A percentile compares a stretch with the other conserved stretches of the same genome.
Evolutionary conservation across 1,284 basidiomycete genomes (phyloP).

Genomic region (Uromyces viciae-fabae): DNA sequence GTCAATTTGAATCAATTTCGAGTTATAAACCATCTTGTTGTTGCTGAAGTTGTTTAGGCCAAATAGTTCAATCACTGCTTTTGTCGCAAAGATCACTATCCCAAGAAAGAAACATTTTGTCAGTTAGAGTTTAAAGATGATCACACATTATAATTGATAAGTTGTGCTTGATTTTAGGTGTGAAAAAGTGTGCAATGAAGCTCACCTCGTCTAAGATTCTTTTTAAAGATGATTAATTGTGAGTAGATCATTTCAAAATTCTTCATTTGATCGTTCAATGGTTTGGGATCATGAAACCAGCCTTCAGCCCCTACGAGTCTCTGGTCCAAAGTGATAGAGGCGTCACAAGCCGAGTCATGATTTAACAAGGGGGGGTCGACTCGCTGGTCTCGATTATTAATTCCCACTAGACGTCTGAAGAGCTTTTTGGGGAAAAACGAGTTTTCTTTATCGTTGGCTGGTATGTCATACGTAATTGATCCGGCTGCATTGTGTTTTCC

Average conservation of each 20-base stretch:
- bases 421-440: background rate
- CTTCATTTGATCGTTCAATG: slow-evolving; percentile 19
- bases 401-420: background rate
- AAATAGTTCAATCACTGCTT: slow-evolving; percentile 3
- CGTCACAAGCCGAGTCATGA: background rate
- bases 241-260: slow-evolving; percentile 18
- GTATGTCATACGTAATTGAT: background rate
- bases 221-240: slow-evolving; percentile 16
- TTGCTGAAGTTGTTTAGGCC: background rate
- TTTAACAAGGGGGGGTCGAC: background rate
- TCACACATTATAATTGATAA: background rate
- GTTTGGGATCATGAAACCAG: background rate
- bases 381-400: background rate
- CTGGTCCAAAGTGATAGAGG: background rate
- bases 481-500: background rate
- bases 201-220: slow-evolving; percentile 6
- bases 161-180: too few species aligned
- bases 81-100: slow-evolving; percentile 22
- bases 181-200: background rate
- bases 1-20: slow-evolving; percentile 23
- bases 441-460: background rate
- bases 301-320: slow-evolving; percentile 9
- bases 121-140: background rate
- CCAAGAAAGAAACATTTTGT: background rate
- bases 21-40: slow-evolving; percentile 15